Conservation (phyloP, 129 eudicot genomes). For the Erigeron canadensis region DNA sequence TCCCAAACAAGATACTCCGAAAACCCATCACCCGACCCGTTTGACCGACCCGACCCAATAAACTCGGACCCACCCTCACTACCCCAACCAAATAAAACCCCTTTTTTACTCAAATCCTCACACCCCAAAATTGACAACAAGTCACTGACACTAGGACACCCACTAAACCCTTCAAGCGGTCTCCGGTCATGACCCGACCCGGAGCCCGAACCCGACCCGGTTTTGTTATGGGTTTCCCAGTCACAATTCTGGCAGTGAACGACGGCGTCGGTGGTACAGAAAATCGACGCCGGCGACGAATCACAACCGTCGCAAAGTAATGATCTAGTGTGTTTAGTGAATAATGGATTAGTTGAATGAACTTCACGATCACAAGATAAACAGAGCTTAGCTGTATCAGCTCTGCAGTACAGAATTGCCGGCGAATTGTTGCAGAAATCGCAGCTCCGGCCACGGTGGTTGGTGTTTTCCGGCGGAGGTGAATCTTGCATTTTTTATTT, state of each 20-base stretch:
- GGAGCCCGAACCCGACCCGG: neutral
- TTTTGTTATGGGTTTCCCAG: conserved; percentile 55
- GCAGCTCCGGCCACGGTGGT: conserved; percentile 36
- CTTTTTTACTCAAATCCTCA: conserved; percentile 63
- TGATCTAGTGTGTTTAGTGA: conserved; percentile 68
- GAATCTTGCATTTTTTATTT: conserved; percentile 28
- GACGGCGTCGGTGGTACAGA: conserved; percentile 53
- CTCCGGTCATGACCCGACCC: conserved; percentile 51
- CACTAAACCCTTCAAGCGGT: conserved; percentile 70
- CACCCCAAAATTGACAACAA: conserved; percentile 58
- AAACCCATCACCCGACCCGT: conserved; percentile 37
- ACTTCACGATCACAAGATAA: conserved; percentile 73
- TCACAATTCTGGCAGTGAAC: conserved; percentile 91
- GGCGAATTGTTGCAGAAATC: conserved; percentile 65
- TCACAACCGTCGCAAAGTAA: conserved; percentile 70
- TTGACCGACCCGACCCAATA: conserved; percentile 36
- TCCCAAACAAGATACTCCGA: conserved; percentile 74
- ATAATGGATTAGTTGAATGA: conserved; percentile 75
- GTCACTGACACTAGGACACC: conserved; percentile 64
- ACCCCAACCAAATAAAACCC: conserved; percentile 19
- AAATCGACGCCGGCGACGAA: conserved; percentile 66
- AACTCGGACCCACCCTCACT: conserved; percentile 28
- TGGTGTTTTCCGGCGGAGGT: conserved; percentile 7
- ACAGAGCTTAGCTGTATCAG: conserved; percentile 83
- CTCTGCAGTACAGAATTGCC: conserved; percentile 74